phyloP scores from a whole-genome alignment of 192 early-diverging fungal species.

The Spizellomyces punctatus region DNA sequence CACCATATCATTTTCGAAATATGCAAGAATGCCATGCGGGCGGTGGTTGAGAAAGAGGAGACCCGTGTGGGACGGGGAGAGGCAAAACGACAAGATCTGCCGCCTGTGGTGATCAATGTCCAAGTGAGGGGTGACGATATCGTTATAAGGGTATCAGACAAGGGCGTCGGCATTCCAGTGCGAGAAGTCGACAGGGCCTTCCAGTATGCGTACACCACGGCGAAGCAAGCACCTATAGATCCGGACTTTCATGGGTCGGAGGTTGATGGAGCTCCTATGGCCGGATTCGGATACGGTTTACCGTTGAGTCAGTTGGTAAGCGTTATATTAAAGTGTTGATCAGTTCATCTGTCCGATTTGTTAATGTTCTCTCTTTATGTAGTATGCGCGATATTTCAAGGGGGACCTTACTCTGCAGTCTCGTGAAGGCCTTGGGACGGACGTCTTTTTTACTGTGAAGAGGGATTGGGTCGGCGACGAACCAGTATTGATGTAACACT shows the following conservation, averaged over 20 bases:
- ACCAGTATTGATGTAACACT: no score
- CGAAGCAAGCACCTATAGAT: constrained; percentile 35
- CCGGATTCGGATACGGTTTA: constrained; percentile 92
- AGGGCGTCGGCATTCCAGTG: constrained; percentile 87
- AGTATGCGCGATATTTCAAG: constrained; percentile 91
- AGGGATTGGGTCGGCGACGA: constrained; percentile 16
- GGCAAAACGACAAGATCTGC: background rate
- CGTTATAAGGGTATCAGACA: constrained; percentile 90
- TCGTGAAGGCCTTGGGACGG: constrained; percentile 89
- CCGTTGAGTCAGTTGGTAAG: constrained; percentile 69
- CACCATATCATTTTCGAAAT: constrained; percentile 97
- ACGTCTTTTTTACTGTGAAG: constrained; percentile 70
- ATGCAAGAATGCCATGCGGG: constrained; percentile 94
- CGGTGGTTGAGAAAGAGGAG: constrained; percentile 70
- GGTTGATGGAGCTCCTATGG: constrained; percentile 44
- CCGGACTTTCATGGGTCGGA: background rate
- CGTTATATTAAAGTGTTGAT: no score
- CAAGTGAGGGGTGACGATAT: constrained; percentile 67
- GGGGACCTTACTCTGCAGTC: constrained; percentile 87
- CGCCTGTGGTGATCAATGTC: constrained; percentile 65
- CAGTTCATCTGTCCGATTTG: no score
- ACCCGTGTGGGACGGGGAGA: constrained; percentile 34
- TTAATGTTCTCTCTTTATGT: no score
- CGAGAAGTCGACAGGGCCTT: constrained; percentile 82
- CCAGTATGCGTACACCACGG: constrained; percentile 81